Percentiles rank a stretch among this genome's conserved stretches.
These are phyloP conservation scores for Lupinus albus DNA, from an alignment of 306 rosid species.

Conservation along the genomic window DNA sequence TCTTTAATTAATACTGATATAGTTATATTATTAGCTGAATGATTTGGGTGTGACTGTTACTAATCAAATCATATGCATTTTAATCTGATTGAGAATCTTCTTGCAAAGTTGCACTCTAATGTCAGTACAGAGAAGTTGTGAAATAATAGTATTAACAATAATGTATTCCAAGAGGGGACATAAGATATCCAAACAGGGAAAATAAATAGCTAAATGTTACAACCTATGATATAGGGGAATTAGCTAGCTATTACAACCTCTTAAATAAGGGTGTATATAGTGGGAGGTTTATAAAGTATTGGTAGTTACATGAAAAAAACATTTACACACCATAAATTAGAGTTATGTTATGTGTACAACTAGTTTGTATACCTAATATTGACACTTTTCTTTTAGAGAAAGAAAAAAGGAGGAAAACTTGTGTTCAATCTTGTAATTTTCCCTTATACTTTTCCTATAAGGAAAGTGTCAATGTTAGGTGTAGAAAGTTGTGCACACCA, in stretches of 20 bases:
- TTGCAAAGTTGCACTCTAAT: slow-evolving; percentile 26
- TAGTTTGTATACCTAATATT: no score
- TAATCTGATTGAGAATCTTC: slow-evolving; percentile 40
- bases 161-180: slow-evolving; percentile 6
- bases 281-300: not conserved
- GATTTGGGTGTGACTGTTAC: slow-evolving; percentile 40
- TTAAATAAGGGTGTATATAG: not conserved
- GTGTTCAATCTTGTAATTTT: no score
- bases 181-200: slow-evolving; percentile 10
- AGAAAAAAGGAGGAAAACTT: no score
- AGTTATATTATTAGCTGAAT: slow-evolving; percentile 31
- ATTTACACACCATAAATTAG: not conserved
- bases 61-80: slow-evolving; percentile 47
- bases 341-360: no score
- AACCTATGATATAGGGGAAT: no score
- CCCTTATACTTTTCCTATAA: no score
- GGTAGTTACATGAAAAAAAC: not conserved
- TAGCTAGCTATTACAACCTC: not conserved
- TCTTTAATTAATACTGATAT: slow-evolving; percentile 26
- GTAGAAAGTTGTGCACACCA: not conserved
- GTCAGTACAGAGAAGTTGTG: slow-evolving; percentile 1
- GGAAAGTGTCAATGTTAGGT: no score
- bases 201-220: slow-evolving; percentile 1
- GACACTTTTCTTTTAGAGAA: no score
- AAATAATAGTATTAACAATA: not conserved